Evolutionary conservation across 345 rosid species (phyloP), one percentile per base, ranked within the genome.

Genomic region (Salix viminalis): DNA sequence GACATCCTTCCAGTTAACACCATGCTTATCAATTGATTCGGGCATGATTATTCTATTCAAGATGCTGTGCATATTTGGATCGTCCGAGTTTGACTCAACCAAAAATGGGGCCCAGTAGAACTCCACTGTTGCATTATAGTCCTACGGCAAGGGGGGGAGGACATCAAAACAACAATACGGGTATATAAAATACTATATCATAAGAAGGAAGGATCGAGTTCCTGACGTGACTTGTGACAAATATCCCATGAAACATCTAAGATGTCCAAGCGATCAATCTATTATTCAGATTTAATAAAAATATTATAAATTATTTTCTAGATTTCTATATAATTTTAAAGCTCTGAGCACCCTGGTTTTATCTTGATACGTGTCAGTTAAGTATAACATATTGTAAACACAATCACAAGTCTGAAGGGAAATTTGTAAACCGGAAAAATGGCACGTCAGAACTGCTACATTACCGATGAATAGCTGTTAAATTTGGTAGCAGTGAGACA

Each of bases 61-160:
- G 11, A 92, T 74, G 24, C 90, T 86, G 77, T 92, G 98, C 86
- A 85, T 84, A 10, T 88, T 78, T 0, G 98, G 98, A 46, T 93
- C 92, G 39, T 96, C 98, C 0, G 97, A 92, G 86, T 96, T 94
- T 12, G 99, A 96, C 86, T 96, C 97, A 52, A 96, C 98, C 56
- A 96, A 76, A 80, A 96, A 81, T 5, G 99, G 98, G 2, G 94
- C 92, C 99, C 98, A 94, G 72, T 91, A 96, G 77, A 87, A 96
- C 78, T 96, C 97, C 30, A 96, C 86, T 5, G 94, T 84, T 1
- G 94, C 94, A 79, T 96, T 96, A 72, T 91, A 92, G 76, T 91
- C 93, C 98, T 96, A 48, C 75, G 72, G 41, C 2, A 12, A 65
- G 54, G 5, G 0, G 23, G 24, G 11, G 19, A 14, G 11, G 19